Evolutionary conservation across 2,329 filamentous ascomycete genomes (phyloP), one percentile per base, ranked within the genome.

Genomic region (Aspergillus chevalieri): DNA sequence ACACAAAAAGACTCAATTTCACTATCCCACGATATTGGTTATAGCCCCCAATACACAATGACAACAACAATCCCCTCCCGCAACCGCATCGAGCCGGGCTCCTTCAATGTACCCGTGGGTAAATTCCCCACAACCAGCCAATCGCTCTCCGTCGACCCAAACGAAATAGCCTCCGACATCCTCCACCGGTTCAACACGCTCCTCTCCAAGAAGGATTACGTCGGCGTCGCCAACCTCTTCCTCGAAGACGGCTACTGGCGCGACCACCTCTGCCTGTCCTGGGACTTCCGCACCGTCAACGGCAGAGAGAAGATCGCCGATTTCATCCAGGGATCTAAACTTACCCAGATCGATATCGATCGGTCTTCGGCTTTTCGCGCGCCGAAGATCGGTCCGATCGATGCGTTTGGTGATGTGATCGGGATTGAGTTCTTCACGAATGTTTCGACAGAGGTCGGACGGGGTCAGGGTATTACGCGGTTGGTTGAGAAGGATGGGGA

Each of bases 391-490:
- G 61, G 67, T 0, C 64, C 74, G 0, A 71, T 86, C 4, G 81
- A 84, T 56, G 71, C 65, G 0, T 63, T 69, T 1, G 76, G 73
- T n/a, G 66, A 71, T 17, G 74, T 75, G 10, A 70, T 68, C 30
- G 80, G 80, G 1, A 68, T 88, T 0, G 73, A 78, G 44, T 79
- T 80, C 50, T 84, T 82, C 56, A 66, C 84, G 45, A 73, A 63
- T 0, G 67, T 83, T 17, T 72, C 78, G 2, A 84, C 79, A 0
- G 66, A 71, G 4, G 56, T 79, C 1, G 84, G 84, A 0, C 55
- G 57, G 0, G 85, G 83, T 0, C 65, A 74, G 1, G 85, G 84
- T 1, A 56, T 86, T 1, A 71, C 79, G 0, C 71, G 81, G 3
- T 62, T 87, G 0, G 66, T 67, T 0, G 65, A 71, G 52, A 61